Base-by-base conservation (phyloP, 345 rosid species). In the Eucalyptus curtisii region DNA sequence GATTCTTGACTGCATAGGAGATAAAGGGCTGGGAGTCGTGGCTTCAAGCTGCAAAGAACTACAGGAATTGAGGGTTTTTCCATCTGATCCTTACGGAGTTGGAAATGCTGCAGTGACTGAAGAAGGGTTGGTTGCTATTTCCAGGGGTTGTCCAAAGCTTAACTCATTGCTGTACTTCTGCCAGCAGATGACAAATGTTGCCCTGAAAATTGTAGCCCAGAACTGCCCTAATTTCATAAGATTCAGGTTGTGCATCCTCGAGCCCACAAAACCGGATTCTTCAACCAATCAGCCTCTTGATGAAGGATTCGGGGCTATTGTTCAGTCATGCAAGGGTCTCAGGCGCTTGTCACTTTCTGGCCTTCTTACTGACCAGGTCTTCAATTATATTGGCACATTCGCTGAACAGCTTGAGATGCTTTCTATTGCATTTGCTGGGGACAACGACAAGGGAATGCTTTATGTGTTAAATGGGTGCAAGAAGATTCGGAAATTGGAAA, bases 291-390 rank as follows among this genome's bases (percentile, higher is more conserved):
- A 91, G 91, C 95, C 99, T 7, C 88, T 98, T 90, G 99, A 98
- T 88, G 98, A 98, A 92, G 99, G 99, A 89, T 98, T 97, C 89
- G 99, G 99, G 90, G 99, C 98, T 19, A 94, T 98, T 19, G 99
- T 94, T 50, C 96, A 91, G 84, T 92, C 98, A 12, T 97, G 96
- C 94, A 96, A 93, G 91, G 94, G 94, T 30, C 92, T 98, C 33
- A 95, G 90, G 89, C 92, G 99, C 45, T 90, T 98, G 68, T 98
- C 99, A 42, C 88, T 95, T 76, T 91, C 97, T 5, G 99, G 99
- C 86, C 95, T 92, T 76, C 92, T 98, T 37, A 97, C 98, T 1
- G 98, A 97, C 90, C 90, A 88, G 93, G 98, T 98, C 88, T 98
- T 98, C 92, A 93, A 91, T 55, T 97, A 98, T 92, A 96, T 98